These are phyloP conservation scores for Penicillium egyptiacum DNA, from an alignment of 495 filamentous ascomycete species.

Conservation along the genomic window DNA sequence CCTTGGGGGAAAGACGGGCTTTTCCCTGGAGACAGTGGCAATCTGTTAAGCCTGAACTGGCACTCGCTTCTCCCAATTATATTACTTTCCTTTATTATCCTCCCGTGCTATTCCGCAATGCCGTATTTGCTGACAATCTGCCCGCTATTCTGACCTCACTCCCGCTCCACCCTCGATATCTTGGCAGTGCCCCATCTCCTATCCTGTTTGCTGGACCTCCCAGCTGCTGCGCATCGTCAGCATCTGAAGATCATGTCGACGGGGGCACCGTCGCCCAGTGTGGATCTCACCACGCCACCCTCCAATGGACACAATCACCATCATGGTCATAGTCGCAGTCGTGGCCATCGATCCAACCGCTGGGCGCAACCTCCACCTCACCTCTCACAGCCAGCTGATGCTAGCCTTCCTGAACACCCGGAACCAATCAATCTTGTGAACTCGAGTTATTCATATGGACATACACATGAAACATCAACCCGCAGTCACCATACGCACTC, in stretches of 20 bases:
- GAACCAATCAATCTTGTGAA: constrained; percentile 20
- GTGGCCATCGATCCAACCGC: constrained; percentile 44
- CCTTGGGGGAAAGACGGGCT: constrained; percentile 1
- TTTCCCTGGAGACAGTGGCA: constrained; percentile 3
- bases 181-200: constrained; percentile 13
- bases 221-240: constrained; percentile 12
- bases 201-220: constrained; percentile 8
- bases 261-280: constrained; percentile 33
- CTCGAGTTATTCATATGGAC: constrained; percentile 25
- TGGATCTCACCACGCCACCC: constrained; percentile 33
- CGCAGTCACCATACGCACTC: constrained; percentile 24
- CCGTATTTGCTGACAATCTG: constrained; percentile 3
- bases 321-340: constrained; percentile 38
- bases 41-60: background rate
- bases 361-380: constrained; percentile 37
- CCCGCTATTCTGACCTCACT: constrained; percentile 4
- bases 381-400: constrained; percentile 28
- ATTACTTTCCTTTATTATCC: background rate
- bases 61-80: background rate
- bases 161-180: constrained; percentile 14
- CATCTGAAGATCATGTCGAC: constrained; percentile 39
- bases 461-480: constrained; percentile 9
- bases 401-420: constrained; percentile 18
- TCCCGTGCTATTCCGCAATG: background rate
- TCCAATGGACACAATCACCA: constrained; percentile 31